phyloP scores from a whole-genome alignment of 768 basidiomycete species.

The Omphalotus guepiniiformis region DNA sequence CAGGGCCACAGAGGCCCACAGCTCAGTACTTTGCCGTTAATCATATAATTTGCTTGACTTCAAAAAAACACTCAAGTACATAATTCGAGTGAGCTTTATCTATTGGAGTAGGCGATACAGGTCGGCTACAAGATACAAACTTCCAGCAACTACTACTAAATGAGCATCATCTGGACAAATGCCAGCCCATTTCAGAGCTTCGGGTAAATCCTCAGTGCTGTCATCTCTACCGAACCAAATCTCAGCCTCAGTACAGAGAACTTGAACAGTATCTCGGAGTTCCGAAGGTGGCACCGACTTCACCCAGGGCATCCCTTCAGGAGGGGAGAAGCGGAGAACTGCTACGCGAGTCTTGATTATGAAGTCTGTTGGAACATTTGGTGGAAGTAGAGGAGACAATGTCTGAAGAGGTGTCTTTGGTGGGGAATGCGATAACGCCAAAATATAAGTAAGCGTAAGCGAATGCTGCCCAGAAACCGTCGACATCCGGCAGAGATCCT shows the following conservation, averaged over 20 bases:
- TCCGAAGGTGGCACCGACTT: conserved; percentile 50
- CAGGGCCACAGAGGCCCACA: no score
- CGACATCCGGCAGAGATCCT: conserved; percentile 24
- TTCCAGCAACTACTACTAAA: conserved; percentile 81
- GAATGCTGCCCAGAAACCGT: conserved; percentile 12
- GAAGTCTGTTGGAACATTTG: conserved; percentile 25
- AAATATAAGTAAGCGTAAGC: conserved; percentile 60
- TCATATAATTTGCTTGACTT: no score
- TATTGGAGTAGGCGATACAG: conserved; percentile 59
- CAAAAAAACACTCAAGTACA: not conserved
- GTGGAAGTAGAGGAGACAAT: conserved; percentile 58
- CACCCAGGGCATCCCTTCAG: conserved; percentile 96
- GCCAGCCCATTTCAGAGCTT: conserved; percentile 48
- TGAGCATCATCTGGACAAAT: conserved; percentile 31
- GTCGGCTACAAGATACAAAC: conserved; percentile 93
- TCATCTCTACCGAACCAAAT: conserved; percentile 39
- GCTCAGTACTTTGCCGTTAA: no score
- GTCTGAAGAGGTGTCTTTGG: conserved; percentile 77
- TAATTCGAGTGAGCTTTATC: not conserved
- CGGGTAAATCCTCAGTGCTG: conserved; percentile 23
- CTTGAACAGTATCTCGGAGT: conserved; percentile 40
- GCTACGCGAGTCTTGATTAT: conserved; percentile 44
- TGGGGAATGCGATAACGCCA: conserved; percentile 83
- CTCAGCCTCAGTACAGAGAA: conserved; percentile 40
- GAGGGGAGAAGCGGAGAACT: conserved; percentile 61